Evolutionary conservation across 2,329 filamentous ascomycete genomes (phyloP), one percentile per base, ranked within the genome.

Genomic region (Sporothrix pseudoabietina): DNA sequence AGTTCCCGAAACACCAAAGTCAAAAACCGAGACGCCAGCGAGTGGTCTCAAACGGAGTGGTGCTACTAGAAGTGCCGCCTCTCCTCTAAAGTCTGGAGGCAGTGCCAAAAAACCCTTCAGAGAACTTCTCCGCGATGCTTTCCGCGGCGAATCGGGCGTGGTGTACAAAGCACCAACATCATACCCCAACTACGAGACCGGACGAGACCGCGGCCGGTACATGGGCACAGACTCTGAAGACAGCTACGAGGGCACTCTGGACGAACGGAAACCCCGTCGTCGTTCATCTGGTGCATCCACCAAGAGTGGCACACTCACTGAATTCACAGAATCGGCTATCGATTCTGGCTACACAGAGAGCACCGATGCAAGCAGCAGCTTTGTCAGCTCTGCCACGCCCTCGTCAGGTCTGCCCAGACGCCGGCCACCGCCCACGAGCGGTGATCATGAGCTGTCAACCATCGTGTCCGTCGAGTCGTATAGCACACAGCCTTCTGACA

Each of bases 91-190:
- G 77, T 75, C 83, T 0, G 80, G 78, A 0, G 80, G 78, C 4
- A 73, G 75, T 8, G 47, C 32, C 14, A 89, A 86, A 77, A 84
- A 83, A 49, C 86, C 86, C 0, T 83, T 91, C 71, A 84, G 89
- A 30, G 89, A 89, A 55, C 85, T 85, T 63, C 80, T 91, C 9
- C 87, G 87, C 71, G 88, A 89, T 74, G 89, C 88, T 3, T 91
- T 91, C 77, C 85, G 85, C 54, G 89, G 89, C 41, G 88, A 91
- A 78, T 90, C 89, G 1, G 84, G 80, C 3, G 30, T 69, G 16
- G 83, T 83, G 10, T 82, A 85, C 73, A 81, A 82, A 26, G 80
- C 83, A 16, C 83, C 85, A 1, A 82, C 82, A 74, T 82, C 83
- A 35, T 88, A 88, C 74, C 83, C 85, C 52, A 86, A 84, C 70